phyloP scores from a whole-genome alignment of 2,329 filamentous ascomycete genomes.

The Trichoderma cornu-damae region DNA sequence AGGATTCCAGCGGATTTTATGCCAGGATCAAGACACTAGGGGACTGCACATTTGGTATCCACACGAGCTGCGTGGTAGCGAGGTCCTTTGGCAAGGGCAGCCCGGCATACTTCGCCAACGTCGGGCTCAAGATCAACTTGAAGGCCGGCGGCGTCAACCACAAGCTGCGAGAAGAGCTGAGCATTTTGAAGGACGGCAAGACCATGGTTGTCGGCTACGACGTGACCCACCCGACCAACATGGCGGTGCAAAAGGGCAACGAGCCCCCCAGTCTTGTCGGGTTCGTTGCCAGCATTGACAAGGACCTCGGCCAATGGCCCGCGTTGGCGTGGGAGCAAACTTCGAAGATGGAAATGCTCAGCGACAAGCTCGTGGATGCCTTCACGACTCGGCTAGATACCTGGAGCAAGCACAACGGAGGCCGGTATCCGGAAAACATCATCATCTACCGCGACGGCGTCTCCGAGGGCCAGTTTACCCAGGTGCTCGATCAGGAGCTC shows the following conservation, averaged over 20 bases:
- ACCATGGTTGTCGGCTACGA: conserved; percentile 89
- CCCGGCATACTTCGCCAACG: conserved; percentile 58
- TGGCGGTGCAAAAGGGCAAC: conserved; percentile 29
- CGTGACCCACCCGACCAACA: conserved; percentile 77
- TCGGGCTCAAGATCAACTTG: conserved; percentile 74
- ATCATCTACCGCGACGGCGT: conserved; percentile 87
- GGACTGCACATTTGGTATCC: conserved; percentile 62
- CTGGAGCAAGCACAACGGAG: conserved; percentile 57
- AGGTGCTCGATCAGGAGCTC: conserved; percentile 65
- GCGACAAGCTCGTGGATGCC: conserved; percentile 51
- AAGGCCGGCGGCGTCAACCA: conserved; percentile 75
- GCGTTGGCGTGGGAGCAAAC: conserved; percentile 64
- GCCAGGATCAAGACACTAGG: conserved; percentile 61
- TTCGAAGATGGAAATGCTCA: conserved; percentile 66
- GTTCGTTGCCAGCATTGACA: conserved; percentile 71
- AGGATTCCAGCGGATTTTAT: conserved; percentile 52
- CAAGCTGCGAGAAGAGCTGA: conserved; percentile 50
- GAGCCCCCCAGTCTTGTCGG: conserved; percentile 68
- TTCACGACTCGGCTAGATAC: conserved; percentile 60
- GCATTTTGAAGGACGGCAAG: conserved; percentile 57
- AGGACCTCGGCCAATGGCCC: conserved; percentile 70
- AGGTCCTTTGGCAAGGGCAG: conserved; percentile 34
- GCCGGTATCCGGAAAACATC: conserved; percentile 62
- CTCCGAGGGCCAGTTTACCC: conserved; percentile 74
- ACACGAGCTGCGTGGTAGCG: conserved; percentile 58